Conservation (phyloP, 228 moss, liverwort and hornwort species). For the Sphagnum magellanicum region DNA sequence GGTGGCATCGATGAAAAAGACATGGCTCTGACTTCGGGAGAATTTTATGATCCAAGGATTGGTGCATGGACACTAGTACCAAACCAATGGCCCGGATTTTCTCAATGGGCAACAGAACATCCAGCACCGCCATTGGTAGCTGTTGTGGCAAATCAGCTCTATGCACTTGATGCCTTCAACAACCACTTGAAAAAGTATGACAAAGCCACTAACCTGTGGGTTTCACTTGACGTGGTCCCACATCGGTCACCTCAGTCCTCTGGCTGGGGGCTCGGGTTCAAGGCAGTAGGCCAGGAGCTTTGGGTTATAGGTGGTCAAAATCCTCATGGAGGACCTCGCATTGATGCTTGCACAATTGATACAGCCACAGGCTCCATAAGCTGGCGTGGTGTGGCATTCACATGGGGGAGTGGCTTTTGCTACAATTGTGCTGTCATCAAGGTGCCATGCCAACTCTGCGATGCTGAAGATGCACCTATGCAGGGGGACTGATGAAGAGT, state of each 20-base stretch:
- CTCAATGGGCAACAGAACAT: background rate
- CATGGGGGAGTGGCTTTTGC: conserved; percentile 31
- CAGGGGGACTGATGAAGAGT: no score
- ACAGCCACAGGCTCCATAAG: conserved; percentile 12
- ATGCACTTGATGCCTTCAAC: conserved; percentile 22
- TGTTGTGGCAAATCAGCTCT: conserved; percentile 28
- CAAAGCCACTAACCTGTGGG: conserved; percentile 22
- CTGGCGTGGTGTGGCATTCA: conserved; percentile 32
- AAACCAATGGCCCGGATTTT: conserved; percentile 18
- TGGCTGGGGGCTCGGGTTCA: conserved; percentile 54
- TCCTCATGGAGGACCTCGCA: conserved; percentile 6
- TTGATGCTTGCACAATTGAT: conserved; percentile 21
- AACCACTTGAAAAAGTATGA: conserved; percentile 28
- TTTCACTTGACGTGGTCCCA: conserved; percentile 17
- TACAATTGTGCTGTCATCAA: conserved; percentile 54
- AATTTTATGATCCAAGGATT: conserved; percentile 20
- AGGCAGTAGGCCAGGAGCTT: conserved; percentile 41
- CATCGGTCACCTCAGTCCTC: conserved; percentile 17
- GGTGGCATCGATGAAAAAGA: conserved; percentile 17
- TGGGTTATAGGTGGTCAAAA: conserved; percentile 39
- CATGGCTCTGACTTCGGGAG: conserved; percentile 17
- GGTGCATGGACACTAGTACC: conserved; percentile 19
- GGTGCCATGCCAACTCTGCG: conserved; percentile 8
- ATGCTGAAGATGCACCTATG: background rate
- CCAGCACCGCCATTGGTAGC: conserved; percentile 35